Base-by-base conservation (phyloP, 1,284 basidiomycete genomes). In the Irpex sp. region DNA sequence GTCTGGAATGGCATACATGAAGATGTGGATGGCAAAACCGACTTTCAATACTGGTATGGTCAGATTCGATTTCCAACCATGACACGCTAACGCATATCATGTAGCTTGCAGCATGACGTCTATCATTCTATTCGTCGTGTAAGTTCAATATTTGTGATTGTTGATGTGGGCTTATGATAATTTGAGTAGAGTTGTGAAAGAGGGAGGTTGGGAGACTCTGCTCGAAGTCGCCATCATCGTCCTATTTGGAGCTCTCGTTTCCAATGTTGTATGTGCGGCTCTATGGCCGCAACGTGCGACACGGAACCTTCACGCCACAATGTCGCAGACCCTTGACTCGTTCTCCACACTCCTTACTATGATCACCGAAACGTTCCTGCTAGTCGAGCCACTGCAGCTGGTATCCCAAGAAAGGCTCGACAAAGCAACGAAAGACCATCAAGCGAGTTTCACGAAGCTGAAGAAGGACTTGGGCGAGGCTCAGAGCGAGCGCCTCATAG, bases 41-140 rank as follows among this genome's bases (percentile, higher is more conserved):
- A 88, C 90, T 15, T 98, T 97, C 75, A 96, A 95, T 70, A 92
- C 94, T n/a, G 94, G 93, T 86, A 74, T 70, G 34, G 34, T 57
- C 59, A 3, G 19, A 13, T 36, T 31, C 13, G 13, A 49, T 21
- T 5, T 44, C 34, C n/a, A 34, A 34, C 15, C 1, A 17, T 11
- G 54, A 15, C 8, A 62, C 57, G 7, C 56, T 55, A 6, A 47
- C 31, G 4, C 37, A n/a, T 37, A 0, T 6, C 26, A 4, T n/a
- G 47, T 66, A 91, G 94, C 94, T 4, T 95, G 93, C 71, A 96
- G 92, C 59, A 96, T 97, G 94, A 91, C 89, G 0, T 86, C 91
- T 0, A 94, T 97, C 56, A 90, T 93, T 31, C 81, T 96, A 26
- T 94, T 94, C 69, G 84, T 92, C 36, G 93, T 96, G 89, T 91